These are phyloP conservation scores for Forsythia viridissima DNA, from an alignment of 257 asterid genomes.

Conservation along the genomic window DNA sequence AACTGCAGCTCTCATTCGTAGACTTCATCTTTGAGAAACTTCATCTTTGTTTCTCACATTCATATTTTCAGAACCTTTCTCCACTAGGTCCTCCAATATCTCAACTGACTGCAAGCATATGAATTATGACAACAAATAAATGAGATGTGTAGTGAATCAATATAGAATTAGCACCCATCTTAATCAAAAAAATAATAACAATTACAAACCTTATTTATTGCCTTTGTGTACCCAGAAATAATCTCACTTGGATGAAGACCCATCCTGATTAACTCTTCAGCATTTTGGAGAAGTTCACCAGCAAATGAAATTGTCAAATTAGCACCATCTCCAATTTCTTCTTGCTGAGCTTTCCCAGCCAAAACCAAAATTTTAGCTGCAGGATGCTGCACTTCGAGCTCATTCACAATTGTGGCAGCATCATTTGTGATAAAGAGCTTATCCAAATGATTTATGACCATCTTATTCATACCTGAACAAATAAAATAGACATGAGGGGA, in stretches of 20 bases:
- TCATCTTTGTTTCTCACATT: constrained; percentile 72
- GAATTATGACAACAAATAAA: constrained; percentile 19
- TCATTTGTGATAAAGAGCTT: constrained; percentile 94
- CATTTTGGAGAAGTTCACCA: constrained; percentile 94
- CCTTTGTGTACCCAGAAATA: constrained; percentile 81
- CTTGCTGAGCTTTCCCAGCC: constrained; percentile 97
- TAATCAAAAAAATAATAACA: not conserved
- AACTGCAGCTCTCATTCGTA: constrained; percentile 82
- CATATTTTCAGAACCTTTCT: constrained; percentile 80
- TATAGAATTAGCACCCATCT: constrained; percentile 1
- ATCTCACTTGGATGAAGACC: constrained; percentile 97
- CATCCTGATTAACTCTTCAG: constrained; percentile 98
- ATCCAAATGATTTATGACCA: constrained; percentile 96
- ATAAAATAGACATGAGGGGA: constrained; percentile 1
- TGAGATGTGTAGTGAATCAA: not conserved
- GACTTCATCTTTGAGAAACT: constrained; percentile 70
- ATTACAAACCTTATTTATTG: constrained; percentile 69
- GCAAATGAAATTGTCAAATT: constrained; percentile 91
- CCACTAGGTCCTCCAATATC: constrained; percentile 76
- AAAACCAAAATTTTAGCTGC: constrained; percentile 96
- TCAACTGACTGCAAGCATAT: constrained; percentile 52
- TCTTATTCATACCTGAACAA: constrained; percentile 87
- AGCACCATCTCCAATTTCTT: constrained; percentile 97
- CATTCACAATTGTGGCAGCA: constrained; percentile 92
- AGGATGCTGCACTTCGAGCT: constrained; percentile 98